phyloP scores from a whole-genome alignment of 805 yeast species.

The Metschnikowia baotianmanensis region DNA sequence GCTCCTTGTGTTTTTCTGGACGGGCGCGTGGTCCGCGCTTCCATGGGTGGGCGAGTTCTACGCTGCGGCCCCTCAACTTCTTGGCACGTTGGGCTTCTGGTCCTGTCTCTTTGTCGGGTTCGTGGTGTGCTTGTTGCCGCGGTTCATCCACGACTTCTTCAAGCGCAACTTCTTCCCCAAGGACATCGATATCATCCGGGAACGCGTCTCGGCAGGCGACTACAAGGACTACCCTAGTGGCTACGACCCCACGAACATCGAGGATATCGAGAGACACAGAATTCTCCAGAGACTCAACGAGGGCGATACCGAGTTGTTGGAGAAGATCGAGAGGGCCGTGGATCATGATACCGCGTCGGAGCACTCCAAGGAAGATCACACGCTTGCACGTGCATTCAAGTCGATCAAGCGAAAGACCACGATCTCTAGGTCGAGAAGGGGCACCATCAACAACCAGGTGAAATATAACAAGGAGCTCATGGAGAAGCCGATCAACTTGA shows the following conservation, averaged over 20 bases:
- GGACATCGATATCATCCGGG: constrained; percentile 72
- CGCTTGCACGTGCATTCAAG: constrained; percentile 27
- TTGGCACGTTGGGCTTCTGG: constrained; percentile 67
- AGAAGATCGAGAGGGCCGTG: constrained; percentile 31
- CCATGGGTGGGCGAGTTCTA: constrained; percentile 56
- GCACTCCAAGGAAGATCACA: constrained; percentile 9
- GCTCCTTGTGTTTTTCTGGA: constrained; percentile 66
- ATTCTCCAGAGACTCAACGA: constrained; percentile 31
- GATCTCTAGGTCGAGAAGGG: constrained; percentile 22
- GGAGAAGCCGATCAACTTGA: constrained; percentile 33
- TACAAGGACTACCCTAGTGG: constrained; percentile 48
- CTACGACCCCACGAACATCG: constrained; percentile 52
- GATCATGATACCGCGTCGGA: constrained; percentile 14
- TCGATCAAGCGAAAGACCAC: constrained; percentile 35
- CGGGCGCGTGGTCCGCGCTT: constrained; percentile 71
- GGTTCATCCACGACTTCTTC: constrained; percentile 51
- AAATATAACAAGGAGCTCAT: constrained; percentile 24
- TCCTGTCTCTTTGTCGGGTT: constrained; percentile 56
- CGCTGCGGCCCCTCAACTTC: constrained; percentile 59
- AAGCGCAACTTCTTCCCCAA: constrained; percentile 54
- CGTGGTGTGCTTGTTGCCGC: constrained; percentile 56
- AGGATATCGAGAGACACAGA: constrained; percentile 40
- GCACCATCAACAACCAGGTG: constrained; percentile 22
- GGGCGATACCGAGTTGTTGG: constrained; percentile 34
- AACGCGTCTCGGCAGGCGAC: constrained; percentile 51